Evolutionary conservation across 169 alveolate species (phyloP), one percentile per base, ranked within the genome.

Genomic region (Eimeria maxima): DNA sequence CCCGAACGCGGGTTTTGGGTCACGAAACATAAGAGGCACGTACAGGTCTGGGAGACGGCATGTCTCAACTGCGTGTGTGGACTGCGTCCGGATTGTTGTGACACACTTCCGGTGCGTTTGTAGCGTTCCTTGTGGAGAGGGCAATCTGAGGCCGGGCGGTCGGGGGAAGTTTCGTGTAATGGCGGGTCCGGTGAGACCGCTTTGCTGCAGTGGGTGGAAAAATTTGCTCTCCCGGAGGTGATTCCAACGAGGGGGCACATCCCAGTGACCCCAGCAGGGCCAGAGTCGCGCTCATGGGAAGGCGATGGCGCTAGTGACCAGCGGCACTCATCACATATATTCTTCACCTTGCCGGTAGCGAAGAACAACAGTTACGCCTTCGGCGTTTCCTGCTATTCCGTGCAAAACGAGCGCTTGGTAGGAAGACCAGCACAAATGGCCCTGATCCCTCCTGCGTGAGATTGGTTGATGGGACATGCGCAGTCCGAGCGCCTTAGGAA

Each of bases 381-480:
- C 76, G 92, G 92, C 76, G 92, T 84, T 38, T 84, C 92, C 6
- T 84, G 92, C 74, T 84, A 84, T 33, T 84, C 92, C 14, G 73
- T 67, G 24, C 92, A 50, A 20, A 50, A 57, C 33, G 92, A 84
- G 65, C 92, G 92, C 13, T 57, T 84, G 76, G 92, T 84, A 44
- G 60, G 92, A 44, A 74, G 16, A 27, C 4, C 76, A n/a, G 10
- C 44, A n/a, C 44, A n/a, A 67, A 14, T 6, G 76, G 76, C 44
- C 76, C 76, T 27, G 76, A n/a, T 14, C 3, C 76, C 44, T n/a
- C 76, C 0, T 67, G 44, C 44, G 44, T 67, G 44, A n/a, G 76
- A 67, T n/a, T 60, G 69, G 20, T 7, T 67, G 44, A 27, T n/a
- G 44, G 76, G 38, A 44, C 74, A 6, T 67, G 76, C 10, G 76